Conservation (phyloP, 1,284 basidiomycete genomes). For the Athelia sp. region DNA sequence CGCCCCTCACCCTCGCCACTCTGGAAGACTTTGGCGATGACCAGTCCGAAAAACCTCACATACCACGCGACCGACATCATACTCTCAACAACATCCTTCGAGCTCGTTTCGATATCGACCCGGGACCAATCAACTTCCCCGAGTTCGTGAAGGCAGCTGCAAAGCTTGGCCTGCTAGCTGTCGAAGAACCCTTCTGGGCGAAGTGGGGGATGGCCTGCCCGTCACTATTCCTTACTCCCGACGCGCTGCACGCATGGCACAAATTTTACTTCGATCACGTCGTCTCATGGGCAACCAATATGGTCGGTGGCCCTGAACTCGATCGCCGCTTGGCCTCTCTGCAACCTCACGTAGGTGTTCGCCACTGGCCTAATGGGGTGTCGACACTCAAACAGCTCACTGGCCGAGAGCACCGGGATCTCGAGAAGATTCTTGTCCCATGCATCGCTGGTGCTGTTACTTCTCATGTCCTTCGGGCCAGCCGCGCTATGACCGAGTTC, state of each 20-base stretch:
- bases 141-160: neutral
- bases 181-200: neutral
- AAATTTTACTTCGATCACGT: neutral
- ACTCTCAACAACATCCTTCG: neutral
- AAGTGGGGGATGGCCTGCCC: neutral
- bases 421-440: neutral
- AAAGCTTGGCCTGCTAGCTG: neutral
- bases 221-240: neutral
- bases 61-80: neutral
- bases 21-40: neutral
- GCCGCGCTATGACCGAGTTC: neutral
- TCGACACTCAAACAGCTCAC: neutral
- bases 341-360: neutral
- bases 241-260: neutral
- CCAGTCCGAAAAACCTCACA: neutral
- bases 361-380: neutral
- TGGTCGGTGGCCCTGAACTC: neutral
- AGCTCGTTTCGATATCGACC: neutral
- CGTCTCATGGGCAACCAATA: neutral
- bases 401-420: neutral
- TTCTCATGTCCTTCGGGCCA: neutral
- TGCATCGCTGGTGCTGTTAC: neutral
- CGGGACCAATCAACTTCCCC: neutral
- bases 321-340: neutral
- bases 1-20: neutral